These are phyloP conservation scores for Solanum stenotomum DNA, from an alignment of 257 asterid species.

Conservation along the genomic window DNA sequence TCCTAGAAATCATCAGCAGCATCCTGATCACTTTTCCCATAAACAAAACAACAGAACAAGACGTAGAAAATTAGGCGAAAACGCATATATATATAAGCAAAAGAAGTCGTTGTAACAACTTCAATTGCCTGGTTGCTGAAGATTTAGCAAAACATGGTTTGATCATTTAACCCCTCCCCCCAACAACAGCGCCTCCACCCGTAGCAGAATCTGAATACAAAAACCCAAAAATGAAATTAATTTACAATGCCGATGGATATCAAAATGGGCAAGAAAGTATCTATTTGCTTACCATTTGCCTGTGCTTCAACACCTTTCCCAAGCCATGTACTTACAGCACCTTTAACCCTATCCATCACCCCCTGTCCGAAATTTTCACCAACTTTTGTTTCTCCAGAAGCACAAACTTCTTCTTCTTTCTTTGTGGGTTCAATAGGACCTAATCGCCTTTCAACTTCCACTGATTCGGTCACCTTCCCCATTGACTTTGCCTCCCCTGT, in stretches of 20 bases:
- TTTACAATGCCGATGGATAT: too few relatives aligned
- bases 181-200: not conserved
- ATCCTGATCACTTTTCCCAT: not conserved
- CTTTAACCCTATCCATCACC: conserved; percentile 41
- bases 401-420: conserved; percentile 27
- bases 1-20: not conserved
- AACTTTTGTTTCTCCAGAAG: not conserved
- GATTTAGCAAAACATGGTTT: not conserved
- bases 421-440: conserved; percentile 21
- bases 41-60: not conserved
- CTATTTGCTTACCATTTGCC: conserved; percentile 1
- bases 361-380: conserved; percentile 31
- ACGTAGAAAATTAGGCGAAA: not conserved
- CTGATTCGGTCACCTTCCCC: conserved; percentile 44
- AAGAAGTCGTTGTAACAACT: not conserved
- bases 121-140: not conserved
- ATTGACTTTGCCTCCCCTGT: conserved; percentile 1
- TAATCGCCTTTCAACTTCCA: conserved; percentile 31
- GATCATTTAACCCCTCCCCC: not conserved
- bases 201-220: not conserved
- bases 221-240: not conserved
- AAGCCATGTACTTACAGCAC: conserved; percentile 49
- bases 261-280: not conserved
- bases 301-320: conserved; percentile 33
- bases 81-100: not conserved